These are phyloP conservation scores for Cyanidiococcus yangmingshanensis DNA, from an alignment of 23 red algal genomes.

Conservation along the genomic window DNA sequence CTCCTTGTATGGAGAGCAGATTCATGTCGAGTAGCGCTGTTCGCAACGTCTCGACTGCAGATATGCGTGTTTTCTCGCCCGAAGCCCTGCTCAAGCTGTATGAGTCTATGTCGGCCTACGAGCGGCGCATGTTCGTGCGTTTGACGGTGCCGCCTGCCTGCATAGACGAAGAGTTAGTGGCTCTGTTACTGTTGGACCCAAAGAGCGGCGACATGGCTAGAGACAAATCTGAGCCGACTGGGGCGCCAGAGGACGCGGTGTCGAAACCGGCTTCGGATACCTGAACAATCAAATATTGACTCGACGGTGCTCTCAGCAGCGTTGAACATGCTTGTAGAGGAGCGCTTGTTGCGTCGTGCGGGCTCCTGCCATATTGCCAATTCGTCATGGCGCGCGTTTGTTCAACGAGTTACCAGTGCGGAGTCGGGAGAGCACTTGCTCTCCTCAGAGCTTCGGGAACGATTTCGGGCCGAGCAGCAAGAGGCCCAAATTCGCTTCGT, in stretches of 20 bases:
- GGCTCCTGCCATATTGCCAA: neutral
- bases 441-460: neutral
- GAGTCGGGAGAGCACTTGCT: neutral
- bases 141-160: neutral
- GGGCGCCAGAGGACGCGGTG: no score
- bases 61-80: neutral
- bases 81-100: neutral
- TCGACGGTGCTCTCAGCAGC: neutral
- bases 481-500: neutral
- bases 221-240: no score
- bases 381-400: neutral
- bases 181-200: neutral
- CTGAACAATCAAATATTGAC: no score
- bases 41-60: neutral
- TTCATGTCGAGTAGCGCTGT: no score
- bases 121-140: neutral
- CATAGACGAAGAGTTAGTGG: neutral
- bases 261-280: no score
- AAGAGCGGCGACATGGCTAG: no score
- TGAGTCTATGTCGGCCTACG: neutral
- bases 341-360: neutral
- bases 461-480: neutral
- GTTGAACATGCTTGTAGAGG: neutral
- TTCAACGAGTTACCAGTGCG: neutral
- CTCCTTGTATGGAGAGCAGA: no score